These are phyloP conservation scores for Lactarius deliciosus DNA, from an alignment of 768 basidiomycete species.

Conservation along the genomic window DNA sequence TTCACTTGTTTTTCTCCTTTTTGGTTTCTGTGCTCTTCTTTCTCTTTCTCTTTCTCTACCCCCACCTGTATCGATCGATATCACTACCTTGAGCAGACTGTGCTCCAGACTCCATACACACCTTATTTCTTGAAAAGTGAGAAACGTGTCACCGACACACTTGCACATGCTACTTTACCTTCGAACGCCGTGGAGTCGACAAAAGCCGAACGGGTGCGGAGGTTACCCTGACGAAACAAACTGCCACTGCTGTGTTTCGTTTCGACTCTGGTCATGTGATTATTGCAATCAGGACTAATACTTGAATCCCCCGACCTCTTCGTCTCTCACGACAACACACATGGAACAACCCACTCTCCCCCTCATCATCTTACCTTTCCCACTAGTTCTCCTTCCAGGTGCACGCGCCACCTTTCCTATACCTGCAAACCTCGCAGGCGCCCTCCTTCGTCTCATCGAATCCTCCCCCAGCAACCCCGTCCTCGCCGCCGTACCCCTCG, in stretches of 20 bases:
- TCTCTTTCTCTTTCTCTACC: constrained; percentile 1
- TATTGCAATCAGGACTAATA: background rate
- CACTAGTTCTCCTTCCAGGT: constrained; percentile 72
- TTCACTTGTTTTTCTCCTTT: constrained; percentile 5
- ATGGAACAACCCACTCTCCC: constrained; percentile 44
- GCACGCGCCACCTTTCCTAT: constrained; percentile 69
- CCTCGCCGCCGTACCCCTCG: constrained; percentile 64
- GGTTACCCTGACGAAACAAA: too few relatives aligned
- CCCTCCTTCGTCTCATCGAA: constrained; percentile 64
- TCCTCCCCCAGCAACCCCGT: constrained; percentile 68
- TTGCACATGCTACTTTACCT: too few relatives aligned
- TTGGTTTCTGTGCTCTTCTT: constrained; percentile 4
- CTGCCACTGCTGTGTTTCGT: too few relatives aligned
- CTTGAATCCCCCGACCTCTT: background rate
- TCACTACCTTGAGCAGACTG: constrained; percentile 19
- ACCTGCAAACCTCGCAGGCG: constrained; percentile 57
- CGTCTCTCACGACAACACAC: background rate
- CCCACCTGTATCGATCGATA: constrained; percentile 24
- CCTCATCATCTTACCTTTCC: constrained; percentile 67
- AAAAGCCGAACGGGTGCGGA: too few relatives aligned
- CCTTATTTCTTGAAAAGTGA: constrained; percentile 10
- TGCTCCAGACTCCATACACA: constrained; percentile 19
- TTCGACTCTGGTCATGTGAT: background rate
- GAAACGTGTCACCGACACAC: background rate
- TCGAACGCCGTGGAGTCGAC: too few relatives aligned